phyloP scores from a whole-genome alignment of 78 protist species.

The Acrasis kona region DNA sequence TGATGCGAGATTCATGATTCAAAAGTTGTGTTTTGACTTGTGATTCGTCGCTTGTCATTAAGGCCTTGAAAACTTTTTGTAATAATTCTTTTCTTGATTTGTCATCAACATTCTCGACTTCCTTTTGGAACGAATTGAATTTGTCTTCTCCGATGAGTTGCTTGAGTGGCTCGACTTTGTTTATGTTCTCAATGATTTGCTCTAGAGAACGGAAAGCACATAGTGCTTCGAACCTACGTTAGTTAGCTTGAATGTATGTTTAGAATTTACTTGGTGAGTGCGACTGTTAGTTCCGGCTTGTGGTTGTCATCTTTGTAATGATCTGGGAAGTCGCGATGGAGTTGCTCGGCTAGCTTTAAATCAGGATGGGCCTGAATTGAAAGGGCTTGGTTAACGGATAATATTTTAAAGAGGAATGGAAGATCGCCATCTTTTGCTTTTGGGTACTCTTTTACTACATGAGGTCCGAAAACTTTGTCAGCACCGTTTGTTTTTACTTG shows the following conservation, averaged over 20 bases:
- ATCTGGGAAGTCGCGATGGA: constrained; percentile 54
- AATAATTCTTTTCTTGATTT: not conserved
- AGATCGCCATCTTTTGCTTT: constrained; percentile 15
- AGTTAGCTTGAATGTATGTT: too few species aligned
- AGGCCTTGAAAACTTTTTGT: not conserved
- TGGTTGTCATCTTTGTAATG: constrained; percentile 86
- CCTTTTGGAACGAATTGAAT: not conserved
- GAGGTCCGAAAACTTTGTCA: not conserved
- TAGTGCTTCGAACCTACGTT: constrained; percentile 71
- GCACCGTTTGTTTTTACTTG: not conserved
- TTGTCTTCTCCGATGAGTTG: not conserved
- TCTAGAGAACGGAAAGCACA: constrained; percentile 70
- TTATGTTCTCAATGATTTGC: constrained; percentile 36
- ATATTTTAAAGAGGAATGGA: constrained; percentile 90
- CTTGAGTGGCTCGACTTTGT: constrained; percentile 10
- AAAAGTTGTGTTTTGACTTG: not conserved
- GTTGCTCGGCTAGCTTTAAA: constrained; percentile 57
- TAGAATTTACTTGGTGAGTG: constrained; percentile 79
- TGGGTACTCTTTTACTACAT: not conserved
- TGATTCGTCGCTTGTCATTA: not conserved
- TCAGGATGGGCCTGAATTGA: constrained; percentile 94
- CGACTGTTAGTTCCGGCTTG: constrained; percentile 92
- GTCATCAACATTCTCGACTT: not conserved
- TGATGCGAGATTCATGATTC: not conserved
- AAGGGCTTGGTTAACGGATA: constrained; percentile 72